These are phyloP conservation scores for Metarhizium anisopliae DNA, from an alignment of 2,329 filamentous ascomycete species.

Conservation along the genomic window DNA sequence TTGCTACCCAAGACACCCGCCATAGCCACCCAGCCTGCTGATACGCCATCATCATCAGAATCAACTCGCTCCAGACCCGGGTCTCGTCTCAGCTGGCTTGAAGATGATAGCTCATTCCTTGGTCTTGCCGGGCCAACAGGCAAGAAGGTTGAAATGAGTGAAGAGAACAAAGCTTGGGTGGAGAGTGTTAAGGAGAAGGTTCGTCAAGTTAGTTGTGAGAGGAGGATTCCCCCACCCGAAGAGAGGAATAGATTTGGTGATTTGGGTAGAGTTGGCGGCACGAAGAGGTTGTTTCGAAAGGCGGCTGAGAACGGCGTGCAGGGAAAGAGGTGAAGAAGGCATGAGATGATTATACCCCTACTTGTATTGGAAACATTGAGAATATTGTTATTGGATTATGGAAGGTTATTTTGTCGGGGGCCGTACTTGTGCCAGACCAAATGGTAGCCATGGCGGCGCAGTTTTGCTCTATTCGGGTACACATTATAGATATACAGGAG, in stretches of 20 bases:
- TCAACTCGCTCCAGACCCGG: conserved; percentile 41
- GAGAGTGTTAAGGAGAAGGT: conserved; percentile 77
- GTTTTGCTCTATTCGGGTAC: neutral
- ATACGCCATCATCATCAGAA: conserved; percentile 34
- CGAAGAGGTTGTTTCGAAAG: conserved; percentile 61
- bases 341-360: neutral
- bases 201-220: conserved; percentile 57
- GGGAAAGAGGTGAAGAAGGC: conserved; percentile 11
- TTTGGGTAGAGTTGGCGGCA: conserved; percentile 62
- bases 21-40: conserved; percentile 21
- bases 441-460: neutral
- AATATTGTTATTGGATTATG: neutral
- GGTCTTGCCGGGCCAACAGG: conserved; percentile 63
- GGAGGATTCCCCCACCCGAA: conserved; percentile 22
- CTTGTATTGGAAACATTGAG: neutral
- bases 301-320: conserved; percentile 15
- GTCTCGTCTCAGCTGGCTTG: conserved; percentile 47
- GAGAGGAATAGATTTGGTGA: conserved; percentile 50
- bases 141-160: conserved; percentile 57
- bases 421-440: neutral
- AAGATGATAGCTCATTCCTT: conserved; percentile 49
- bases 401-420: neutral
- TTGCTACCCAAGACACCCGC: conserved; percentile 35
- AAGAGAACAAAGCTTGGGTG: conserved; percentile 71
- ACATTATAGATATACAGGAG: neutral